Percentiles rank a stretch among this genome's conserved stretches.
phyloP scores from a whole-genome alignment of 2,329 filamentous ascomycete genomes.

The Clathrospora elynae region DNA sequence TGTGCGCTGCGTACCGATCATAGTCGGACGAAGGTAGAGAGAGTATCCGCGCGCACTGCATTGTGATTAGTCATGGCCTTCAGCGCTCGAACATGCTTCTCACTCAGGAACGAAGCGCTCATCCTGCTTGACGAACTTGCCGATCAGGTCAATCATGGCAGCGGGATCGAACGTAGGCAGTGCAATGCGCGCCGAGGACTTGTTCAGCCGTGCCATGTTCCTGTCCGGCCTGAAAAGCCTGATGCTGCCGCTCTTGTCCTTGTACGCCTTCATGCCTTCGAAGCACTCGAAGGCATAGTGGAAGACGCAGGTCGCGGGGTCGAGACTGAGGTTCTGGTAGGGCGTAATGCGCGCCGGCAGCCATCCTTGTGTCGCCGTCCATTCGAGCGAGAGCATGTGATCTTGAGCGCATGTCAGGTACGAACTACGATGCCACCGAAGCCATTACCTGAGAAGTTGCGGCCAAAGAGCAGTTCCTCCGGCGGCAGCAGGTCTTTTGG shows the following conservation, averaged over 20 bases:
- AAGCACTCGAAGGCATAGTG: slow-evolving; percentile 99
- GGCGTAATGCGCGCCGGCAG: slow-evolving; percentile 79
- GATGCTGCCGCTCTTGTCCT: slow-evolving; percentile 76
- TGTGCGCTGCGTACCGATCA: slow-evolving; percentile 96
- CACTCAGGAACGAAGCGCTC: slow-evolving; percentile 85
- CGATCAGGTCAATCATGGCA: slow-evolving; percentile 79
- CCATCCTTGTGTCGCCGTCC: slow-evolving; percentile 87
- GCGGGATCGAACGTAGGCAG: slow-evolving; percentile 81
- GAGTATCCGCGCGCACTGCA: slow-evolving; percentile 76
- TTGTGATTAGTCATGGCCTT: slow-evolving; percentile 12
- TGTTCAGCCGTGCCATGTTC: slow-evolving; percentile 96
- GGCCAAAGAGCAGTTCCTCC: slow-evolving; percentile 86
- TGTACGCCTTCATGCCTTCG: slow-evolving; percentile 99
- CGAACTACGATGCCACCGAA: slow-evolving; percentile 5
- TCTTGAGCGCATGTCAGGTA: slow-evolving; percentile 60
- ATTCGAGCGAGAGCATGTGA: slow-evolving; percentile 96
- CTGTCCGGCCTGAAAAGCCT: slow-evolving; percentile 91
- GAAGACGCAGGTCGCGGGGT: slow-evolving; percentile 95
- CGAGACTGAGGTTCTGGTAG: slow-evolving; percentile 95
- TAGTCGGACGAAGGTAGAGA: slow-evolving; percentile 90
- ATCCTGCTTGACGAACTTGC: slow-evolving; percentile 78
- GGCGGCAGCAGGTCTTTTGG: slow-evolving; percentile 77
- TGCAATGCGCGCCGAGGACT: slow-evolving; percentile 87
- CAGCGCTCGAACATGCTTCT: slow-evolving; percentile 32
- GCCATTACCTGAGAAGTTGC: slow-evolving; percentile 78